A percentile compares a stretch with the other conserved stretches of the same genome.
phyloP scores from a whole-genome alignment of 1,284 basidiomycete species.

The Lignosus rhinocerotis region DNA sequence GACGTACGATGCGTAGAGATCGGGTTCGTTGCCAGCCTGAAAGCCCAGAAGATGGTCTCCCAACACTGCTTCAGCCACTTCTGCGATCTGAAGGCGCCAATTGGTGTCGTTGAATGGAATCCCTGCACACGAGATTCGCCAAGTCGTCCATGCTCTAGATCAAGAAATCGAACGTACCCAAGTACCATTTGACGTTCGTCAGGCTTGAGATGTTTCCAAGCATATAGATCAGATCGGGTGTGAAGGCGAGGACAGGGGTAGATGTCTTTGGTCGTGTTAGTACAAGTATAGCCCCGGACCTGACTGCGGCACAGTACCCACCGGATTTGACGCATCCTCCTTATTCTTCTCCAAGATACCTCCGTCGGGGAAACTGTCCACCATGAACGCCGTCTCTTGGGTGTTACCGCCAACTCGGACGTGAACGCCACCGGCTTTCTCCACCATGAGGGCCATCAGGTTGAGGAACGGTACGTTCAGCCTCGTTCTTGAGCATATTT shows the following conservation, averaged over 20 bases:
- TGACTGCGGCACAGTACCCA: not conserved
- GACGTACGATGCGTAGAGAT: constrained; percentile 47
- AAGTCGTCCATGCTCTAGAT: not conserved
- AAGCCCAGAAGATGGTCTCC: constrained; percentile 60
- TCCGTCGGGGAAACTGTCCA: constrained; percentile 45
- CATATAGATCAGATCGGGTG: constrained; percentile 42
- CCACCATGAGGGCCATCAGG: constrained; percentile 61
- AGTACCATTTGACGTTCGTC: constrained; percentile 42
- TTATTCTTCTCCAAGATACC: constrained; percentile 47
- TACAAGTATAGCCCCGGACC: not conserved
- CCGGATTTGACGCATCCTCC: constrained; percentile 8
- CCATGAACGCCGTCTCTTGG: constrained; percentile 52
- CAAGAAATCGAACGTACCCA: constrained; percentile 28
- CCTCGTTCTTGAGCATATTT: constrained; percentile 35
- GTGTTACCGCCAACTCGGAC: constrained; percentile 78
- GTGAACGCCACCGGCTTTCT: constrained; percentile 53
- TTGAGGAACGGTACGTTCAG: constrained; percentile 70
- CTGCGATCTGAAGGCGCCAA: constrained; percentile 54
- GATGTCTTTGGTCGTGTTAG: constrained; percentile 26
- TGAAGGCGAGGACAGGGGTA: constrained; percentile 46
- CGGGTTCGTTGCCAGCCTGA: constrained; percentile 72
- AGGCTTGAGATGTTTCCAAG: constrained; percentile 43
- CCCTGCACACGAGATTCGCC: constrained; percentile 19
- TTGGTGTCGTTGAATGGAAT: constrained; percentile 56
- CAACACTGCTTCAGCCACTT: constrained; percentile 48